Evolutionary conservation across 352 stramenopile species (phyloP).

Genomic region (Phytophthora nicotianae): DNA sequence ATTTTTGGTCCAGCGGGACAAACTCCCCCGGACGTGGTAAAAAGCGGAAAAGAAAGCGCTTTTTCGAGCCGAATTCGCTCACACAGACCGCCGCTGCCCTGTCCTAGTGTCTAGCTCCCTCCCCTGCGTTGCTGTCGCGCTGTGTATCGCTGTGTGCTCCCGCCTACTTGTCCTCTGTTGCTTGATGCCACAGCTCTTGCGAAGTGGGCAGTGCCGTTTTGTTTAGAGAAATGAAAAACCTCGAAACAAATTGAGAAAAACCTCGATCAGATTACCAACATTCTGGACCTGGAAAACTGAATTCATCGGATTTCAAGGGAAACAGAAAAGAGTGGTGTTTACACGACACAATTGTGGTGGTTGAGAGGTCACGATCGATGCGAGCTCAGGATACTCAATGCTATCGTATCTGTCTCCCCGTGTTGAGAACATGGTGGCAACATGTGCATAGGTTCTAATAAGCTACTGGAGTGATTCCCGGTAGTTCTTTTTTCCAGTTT

Average conservation of each 20-base stretch:
- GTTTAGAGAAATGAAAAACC: constrained; percentile 2
- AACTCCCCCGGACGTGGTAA: constrained; percentile 22
- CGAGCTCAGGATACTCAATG: too few species aligned
- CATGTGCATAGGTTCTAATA: too few species aligned
- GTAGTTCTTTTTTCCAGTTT: too few species aligned
- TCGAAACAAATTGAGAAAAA: not conserved
- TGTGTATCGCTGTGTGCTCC: not conserved
- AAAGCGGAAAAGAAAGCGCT: constrained; percentile 3
- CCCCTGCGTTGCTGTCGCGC: constrained; percentile 4
- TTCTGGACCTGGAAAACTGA: not conserved
- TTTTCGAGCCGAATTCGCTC: constrained; percentile 5
- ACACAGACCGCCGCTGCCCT: constrained; percentile 8
- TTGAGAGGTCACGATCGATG: too few species aligned
- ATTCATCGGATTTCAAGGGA: not conserved
- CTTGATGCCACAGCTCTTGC: constrained; percentile 1
- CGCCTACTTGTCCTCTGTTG: constrained; percentile 1
- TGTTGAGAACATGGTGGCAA: too few species aligned
- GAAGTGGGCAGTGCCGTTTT: not conserved
- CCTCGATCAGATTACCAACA: not conserved
- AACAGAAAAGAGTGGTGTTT: not conserved
- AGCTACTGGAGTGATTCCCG: too few species aligned
- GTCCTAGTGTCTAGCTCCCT: not conserved
- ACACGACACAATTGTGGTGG: not conserved
- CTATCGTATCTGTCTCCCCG: too few species aligned
- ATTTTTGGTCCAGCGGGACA: constrained; percentile 22